These are phyloP conservation scores for Aspergillus floridensis DNA, from an alignment of 2,329 filamentous ascomycete genomes.

Conservation along the genomic window DNA sequence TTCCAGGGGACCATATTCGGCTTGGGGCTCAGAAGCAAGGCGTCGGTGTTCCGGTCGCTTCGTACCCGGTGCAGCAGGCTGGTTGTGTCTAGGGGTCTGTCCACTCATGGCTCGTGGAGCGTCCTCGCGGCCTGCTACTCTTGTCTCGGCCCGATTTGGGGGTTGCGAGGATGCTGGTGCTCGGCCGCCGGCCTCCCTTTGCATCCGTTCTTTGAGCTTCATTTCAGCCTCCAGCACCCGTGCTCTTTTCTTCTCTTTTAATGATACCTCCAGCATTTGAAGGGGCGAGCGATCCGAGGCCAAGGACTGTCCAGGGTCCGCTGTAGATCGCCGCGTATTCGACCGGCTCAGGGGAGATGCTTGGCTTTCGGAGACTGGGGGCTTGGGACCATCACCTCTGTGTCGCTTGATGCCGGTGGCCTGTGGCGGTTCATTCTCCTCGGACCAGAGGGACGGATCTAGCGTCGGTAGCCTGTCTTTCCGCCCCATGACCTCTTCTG, in stretches of 20 bases:
- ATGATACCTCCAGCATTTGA: constrained; percentile 85
- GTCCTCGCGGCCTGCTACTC: constrained; percentile 2
- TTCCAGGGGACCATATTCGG: constrained; percentile 12
- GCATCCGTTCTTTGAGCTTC: constrained; percentile 59
- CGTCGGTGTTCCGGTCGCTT: constrained; percentile 17
- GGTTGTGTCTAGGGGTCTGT: constrained; percentile 5
- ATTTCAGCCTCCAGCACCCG: constrained; percentile 79
- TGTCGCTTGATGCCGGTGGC: constrained; percentile 6
- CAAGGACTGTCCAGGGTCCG: constrained; percentile 48
- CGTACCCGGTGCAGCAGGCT: constrained; percentile 16
- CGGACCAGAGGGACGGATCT: constrained; percentile 9
- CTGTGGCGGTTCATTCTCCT: constrained; percentile 7
- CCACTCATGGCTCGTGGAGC: constrained; percentile 1
- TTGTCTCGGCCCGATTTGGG: not conserved
- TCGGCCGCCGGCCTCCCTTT: constrained; percentile 21
- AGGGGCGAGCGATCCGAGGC: constrained; percentile 84
- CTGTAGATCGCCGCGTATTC: constrained; percentile 30
- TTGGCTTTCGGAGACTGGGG: constrained; percentile 18
- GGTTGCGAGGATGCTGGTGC: constrained; percentile 9
- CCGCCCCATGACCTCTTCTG: constrained; percentile 10
- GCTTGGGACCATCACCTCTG: constrained; percentile 7
- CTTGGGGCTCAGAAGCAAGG: constrained; percentile 10
- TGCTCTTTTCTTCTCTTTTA: constrained; percentile 92
- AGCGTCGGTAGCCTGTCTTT: constrained; percentile 13
- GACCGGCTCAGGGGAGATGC: constrained; percentile 29